phyloP scores from a whole-genome alignment of 352 stramenopile genomes.

The Phytophthora brassicae region DNA sequence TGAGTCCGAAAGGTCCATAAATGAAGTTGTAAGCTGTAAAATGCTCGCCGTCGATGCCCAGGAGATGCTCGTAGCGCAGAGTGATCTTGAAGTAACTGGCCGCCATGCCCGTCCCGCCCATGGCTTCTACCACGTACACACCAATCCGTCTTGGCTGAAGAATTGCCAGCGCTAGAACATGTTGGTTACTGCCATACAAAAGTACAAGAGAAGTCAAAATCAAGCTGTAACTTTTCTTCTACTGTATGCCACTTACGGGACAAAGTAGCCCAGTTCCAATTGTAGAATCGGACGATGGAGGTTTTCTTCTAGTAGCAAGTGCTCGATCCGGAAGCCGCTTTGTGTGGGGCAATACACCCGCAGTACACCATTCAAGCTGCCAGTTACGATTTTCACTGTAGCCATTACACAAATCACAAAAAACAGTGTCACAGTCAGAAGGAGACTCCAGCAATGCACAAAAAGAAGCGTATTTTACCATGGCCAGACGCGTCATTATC shows the following conservation, averaged over 20 bases:
- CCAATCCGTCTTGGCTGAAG: conserved; percentile 80
- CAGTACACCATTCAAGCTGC: conserved; percentile 84
- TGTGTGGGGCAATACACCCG: conserved; percentile 82
- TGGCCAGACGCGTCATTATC: conserved; percentile 76
- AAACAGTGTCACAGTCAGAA: neutral
- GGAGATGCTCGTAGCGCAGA: conserved; percentile 82
- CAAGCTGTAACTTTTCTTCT: conserved; percentile 5
- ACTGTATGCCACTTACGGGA: conserved; percentile 53
- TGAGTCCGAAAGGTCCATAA: conserved; percentile 71
- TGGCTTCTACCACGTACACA: conserved; percentile 81
- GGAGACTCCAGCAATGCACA: neutral
- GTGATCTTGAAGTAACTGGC: conserved; percentile 86
- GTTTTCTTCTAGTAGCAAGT: conserved; percentile 88
- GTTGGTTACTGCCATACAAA: conserved; percentile 46
- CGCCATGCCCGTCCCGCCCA: conserved; percentile 71
- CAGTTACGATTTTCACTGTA: conserved; percentile 88
- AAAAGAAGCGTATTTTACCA: conserved; percentile 25
- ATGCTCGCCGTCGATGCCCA: conserved; percentile 87
- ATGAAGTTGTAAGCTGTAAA: conserved; percentile 93
- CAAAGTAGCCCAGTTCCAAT: conserved; percentile 81
- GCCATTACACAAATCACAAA: neutral
- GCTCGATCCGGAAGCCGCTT: conserved; percentile 86
- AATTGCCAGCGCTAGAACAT: conserved; percentile 72
- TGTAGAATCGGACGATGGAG: conserved; percentile 87
- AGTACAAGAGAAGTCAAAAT: neutral